phyloP scores from a whole-genome alignment of 768 basidiomycete genomes.

The Trametes villosa region DNA sequence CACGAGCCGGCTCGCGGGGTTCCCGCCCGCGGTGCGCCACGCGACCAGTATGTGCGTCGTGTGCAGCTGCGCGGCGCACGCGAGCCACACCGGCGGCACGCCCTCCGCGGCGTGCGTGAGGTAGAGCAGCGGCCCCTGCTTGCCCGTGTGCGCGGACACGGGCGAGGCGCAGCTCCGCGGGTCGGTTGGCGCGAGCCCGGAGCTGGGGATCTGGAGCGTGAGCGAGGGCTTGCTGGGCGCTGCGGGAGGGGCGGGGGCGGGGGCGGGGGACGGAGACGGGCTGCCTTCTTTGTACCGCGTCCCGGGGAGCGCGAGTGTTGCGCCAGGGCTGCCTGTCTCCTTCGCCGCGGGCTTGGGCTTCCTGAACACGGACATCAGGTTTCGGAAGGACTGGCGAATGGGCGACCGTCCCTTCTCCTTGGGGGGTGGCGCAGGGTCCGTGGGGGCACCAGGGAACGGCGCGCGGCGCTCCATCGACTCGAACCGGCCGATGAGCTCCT shows the following conservation, averaged over 20 bases:
- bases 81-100: slow-evolving; percentile 51
- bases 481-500: slow-evolving; percentile 56
- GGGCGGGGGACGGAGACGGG: background rate
- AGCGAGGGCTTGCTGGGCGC: slow-evolving; percentile 3
- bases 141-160: slow-evolving; percentile 16
- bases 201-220: slow-evolving; percentile 12
- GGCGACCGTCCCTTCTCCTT: slow-evolving; percentile 56
- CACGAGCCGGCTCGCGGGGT: slow-evolving; percentile 50
- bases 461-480: slow-evolving; percentile 46
- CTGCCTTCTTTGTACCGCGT: slow-evolving; percentile 5
- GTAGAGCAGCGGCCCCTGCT: slow-evolving; percentile 51
- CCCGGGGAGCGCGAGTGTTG: background rate
- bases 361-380: slow-evolving; percentile 64
- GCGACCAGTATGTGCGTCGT: slow-evolving; percentile 50
- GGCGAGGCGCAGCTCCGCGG: slow-evolving; percentile 33
- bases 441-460: no score
- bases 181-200: slow-evolving; percentile 5
- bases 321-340: background rate
- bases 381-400: slow-evolving; percentile 66
- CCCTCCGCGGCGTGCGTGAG: slow-evolving; percentile 38
- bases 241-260: background rate
- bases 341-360: slow-evolving; percentile 40
- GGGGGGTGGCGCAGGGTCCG: no score
- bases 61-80: slow-evolving; percentile 46
- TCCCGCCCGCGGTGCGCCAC: slow-evolving; percentile 47